Conservation (phyloP, 768 basidiomycete genomes). For the Trametes meyenii region DNA sequence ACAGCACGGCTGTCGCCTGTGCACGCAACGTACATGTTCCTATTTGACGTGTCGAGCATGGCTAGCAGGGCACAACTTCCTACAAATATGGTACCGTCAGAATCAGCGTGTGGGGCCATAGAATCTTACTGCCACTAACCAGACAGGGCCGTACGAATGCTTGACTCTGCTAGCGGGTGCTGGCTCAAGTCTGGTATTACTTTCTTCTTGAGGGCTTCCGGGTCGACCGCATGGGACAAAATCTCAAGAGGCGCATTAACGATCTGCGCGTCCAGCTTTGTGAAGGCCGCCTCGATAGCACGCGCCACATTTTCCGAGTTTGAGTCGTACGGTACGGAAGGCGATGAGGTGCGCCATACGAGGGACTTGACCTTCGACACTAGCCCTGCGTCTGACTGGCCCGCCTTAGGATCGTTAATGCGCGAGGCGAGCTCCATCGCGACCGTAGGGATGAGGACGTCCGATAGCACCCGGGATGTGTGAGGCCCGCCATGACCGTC, state of each 20-base stretch:
- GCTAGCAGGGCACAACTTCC: slow-evolving; percentile 93
- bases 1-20: slow-evolving; percentile 96
- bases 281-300: slow-evolving; percentile 79
- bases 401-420: slow-evolving; percentile 39
- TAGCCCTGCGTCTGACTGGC: slow-evolving; percentile 31
- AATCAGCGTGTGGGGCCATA: no score
- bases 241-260: slow-evolving; percentile 75
- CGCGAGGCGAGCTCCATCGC: slow-evolving; percentile 71
- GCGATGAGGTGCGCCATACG: slow-evolving; percentile 37
- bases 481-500: slow-evolving; percentile 87
- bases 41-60: slow-evolving; percentile 80
- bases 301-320: slow-evolving; percentile 58
- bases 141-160: slow-evolving; percentile 84
- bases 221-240: slow-evolving; percentile 59
- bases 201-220: slow-evolving; percentile 50
- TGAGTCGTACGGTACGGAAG: slow-evolving; percentile 39
- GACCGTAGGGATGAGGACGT: slow-evolving; percentile 83
- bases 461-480: slow-evolving; percentile 83
- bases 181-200: slow-evolving; percentile 65
- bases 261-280: slow-evolving; percentile 83
- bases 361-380: slow-evolving; percentile 44
- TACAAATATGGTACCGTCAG: slow-evolving; percentile 26
- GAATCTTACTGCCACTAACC: slow-evolving; percentile 41
- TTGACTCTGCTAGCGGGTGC: slow-evolving; percentile 68
- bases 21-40: slow-evolving; percentile 86